Percentiles rank a stretch among this genome's conserved stretches.
Evolutionary conservation across 1,284 basidiomycete species (phyloP).

Genomic region (Cystobasidium sp.): DNA sequence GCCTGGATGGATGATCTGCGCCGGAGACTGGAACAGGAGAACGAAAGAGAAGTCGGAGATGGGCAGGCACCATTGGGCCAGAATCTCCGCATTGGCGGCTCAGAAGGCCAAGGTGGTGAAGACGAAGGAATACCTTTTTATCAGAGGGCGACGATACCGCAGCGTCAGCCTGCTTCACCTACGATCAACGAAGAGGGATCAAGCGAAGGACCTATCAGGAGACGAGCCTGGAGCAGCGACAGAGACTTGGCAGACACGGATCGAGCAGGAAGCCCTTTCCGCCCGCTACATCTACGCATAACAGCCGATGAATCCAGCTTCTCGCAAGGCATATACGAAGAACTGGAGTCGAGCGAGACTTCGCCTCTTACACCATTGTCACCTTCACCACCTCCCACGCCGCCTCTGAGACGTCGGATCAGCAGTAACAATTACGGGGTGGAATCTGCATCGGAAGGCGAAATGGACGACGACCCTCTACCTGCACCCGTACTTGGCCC

Average conservation of each 20-base stretch:
- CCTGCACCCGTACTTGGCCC: conserved; percentile 1
- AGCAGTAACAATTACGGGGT: neutral
- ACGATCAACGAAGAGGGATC: neutral
- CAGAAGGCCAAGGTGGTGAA: neutral
- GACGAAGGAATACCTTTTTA: neutral
- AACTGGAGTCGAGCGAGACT: too few relatives aligned
- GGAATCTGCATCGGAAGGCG: conserved; percentile 19
- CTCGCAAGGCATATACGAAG: too few relatives aligned
- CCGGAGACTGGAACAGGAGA: neutral
- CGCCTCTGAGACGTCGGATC: neutral
- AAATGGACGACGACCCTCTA: conserved; percentile 2
- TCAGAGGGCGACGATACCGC: neutral
- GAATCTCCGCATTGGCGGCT: too few relatives aligned
- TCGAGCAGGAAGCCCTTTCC: neutral
- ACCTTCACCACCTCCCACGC: neutral
- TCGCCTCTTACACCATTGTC: neutral
- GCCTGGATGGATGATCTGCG: too few relatives aligned
- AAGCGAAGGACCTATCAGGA: conserved; percentile 4
- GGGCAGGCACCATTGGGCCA: too few relatives aligned
- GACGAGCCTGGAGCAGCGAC: conserved; percentile 12
- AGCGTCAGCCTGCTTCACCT: conserved; percentile 20
- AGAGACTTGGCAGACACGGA: too few relatives aligned
- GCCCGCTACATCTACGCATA: too few relatives aligned
- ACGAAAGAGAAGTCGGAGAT: neutral
- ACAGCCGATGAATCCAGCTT: too few relatives aligned